These are phyloP conservation scores for Salix brachista DNA, from an alignment of 345 rosid species.

Conservation along the genomic window DNA sequence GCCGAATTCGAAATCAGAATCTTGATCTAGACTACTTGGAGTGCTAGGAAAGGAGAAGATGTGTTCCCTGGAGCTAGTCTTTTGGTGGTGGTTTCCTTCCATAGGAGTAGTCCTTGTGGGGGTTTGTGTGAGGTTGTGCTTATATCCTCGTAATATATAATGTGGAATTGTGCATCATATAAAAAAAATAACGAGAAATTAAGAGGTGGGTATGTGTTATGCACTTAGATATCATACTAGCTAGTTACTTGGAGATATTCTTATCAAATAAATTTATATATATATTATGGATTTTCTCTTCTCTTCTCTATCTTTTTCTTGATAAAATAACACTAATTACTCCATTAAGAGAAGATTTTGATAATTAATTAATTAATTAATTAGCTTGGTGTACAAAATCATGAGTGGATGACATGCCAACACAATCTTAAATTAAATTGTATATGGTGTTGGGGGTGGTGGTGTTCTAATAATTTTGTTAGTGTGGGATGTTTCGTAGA, in stretches of 20 bases:
- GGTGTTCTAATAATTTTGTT: slow-evolving; percentile 17
- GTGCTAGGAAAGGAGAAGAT: slow-evolving; percentile 46
- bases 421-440: slow-evolving; percentile 3
- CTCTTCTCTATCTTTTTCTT: background rate
- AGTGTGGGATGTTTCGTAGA: slow-evolving; percentile 18
- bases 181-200: background rate
- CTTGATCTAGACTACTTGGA: slow-evolving; percentile 27
- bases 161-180: background rate
- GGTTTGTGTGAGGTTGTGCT: background rate
- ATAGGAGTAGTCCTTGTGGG: slow-evolving; percentile 5
- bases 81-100: slow-evolving; percentile 27
- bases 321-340: background rate
- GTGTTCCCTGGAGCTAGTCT: slow-evolving; percentile 20
- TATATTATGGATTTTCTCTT: no score
- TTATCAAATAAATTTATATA: no score
- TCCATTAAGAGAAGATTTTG: background rate
- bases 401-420: slow-evolving; percentile 27
- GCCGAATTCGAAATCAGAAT: slow-evolving; percentile 69
- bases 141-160: background rate
- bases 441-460: background rate
- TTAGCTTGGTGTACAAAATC: slow-evolving; percentile 18
- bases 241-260: no score
- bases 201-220: background rate
- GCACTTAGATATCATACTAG: background rate
- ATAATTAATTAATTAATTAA: background rate